phyloP scores from a whole-genome alignment of 192 early-diverging fungal species.

The Coemansia sp. region DNA sequence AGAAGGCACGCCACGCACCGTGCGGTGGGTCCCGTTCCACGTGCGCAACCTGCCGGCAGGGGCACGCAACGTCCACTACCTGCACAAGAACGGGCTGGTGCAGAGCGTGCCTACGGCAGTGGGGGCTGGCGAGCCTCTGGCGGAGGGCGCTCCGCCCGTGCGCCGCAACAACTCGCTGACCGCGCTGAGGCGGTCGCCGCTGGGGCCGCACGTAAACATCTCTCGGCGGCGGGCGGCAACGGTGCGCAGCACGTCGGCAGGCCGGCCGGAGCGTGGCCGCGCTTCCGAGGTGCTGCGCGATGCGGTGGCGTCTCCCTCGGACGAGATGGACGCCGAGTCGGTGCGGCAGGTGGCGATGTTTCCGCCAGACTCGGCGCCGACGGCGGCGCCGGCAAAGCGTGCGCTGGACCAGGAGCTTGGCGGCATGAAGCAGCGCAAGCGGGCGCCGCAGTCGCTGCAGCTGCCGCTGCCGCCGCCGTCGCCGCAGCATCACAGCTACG shows the following conservation, averaged over 20 bases:
- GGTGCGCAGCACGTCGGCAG: background rate
- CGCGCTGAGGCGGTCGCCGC: constrained; percentile 5
- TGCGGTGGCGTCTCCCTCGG: constrained; percentile 14
- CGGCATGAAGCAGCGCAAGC: constrained; percentile 1
- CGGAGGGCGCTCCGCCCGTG: background rate
- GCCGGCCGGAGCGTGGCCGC: background rate
- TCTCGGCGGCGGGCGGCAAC: constrained; percentile 1
- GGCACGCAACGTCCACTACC: constrained; percentile 10
- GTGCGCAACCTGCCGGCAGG: constrained; percentile 4
- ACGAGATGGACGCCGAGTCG: constrained; percentile 7
- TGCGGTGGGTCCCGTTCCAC: constrained; percentile 20
- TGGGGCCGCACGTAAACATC: constrained; percentile 4
- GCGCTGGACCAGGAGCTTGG: background rate
- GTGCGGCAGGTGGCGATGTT: constrained; percentile 33
- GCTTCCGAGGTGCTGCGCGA: background rate
- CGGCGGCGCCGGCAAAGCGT: background rate
- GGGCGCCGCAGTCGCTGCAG: constrained; percentile 12
- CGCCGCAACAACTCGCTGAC: constrained; percentile 12
- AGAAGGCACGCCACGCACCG: background rate
- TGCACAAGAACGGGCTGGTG: constrained; percentile 12
- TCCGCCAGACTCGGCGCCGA: constrained; percentile 4
- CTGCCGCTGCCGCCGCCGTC: constrained; percentile 14
- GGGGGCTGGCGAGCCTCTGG: background rate
- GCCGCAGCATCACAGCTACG: constrained; percentile 14
- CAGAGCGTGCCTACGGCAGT: constrained; percentile 6